phyloP scores from a whole-genome alignment of 169 alveolate genomes.

The Plasmodium vinckei region DNA sequence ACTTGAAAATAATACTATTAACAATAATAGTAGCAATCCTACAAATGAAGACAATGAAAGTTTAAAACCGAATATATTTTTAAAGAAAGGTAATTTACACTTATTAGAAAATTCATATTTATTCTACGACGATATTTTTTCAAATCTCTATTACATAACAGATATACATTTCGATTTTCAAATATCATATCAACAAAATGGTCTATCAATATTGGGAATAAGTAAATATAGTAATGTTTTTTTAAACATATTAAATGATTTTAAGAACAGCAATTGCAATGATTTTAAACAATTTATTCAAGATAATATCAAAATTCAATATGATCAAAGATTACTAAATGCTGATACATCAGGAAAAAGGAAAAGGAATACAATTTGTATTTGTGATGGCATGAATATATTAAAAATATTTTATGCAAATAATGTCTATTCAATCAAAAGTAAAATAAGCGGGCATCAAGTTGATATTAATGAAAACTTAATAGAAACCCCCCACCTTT shows the following conservation, averaged over 20 bases:
- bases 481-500: conserved; percentile 26
- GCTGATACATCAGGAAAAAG: conserved; percentile 69
- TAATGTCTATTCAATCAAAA: conserved; percentile 39
- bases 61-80: conserved; percentile 2
- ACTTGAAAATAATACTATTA: neutral
- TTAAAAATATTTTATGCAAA: conserved; percentile 43
- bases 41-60: no score
- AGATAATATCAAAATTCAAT: conserved; percentile 51
- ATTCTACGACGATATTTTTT: conserved; percentile 58
- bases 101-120: conserved; percentile 40
- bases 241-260: conserved; percentile 32
- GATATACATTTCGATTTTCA: conserved; percentile 40
- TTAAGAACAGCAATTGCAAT: conserved; percentile 15
- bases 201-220: conserved; percentile 32
- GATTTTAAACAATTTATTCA: conserved; percentile 43
- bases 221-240: conserved; percentile 37
- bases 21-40: no score
- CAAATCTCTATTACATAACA: conserved; percentile 3
- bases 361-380: conserved; percentile 52
- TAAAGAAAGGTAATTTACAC: conserved; percentile 18
- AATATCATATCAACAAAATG: conserved; percentile 41
- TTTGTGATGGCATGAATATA: conserved; percentile 34
- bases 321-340: conserved; percentile 47
- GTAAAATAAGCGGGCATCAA: conserved; percentile 57
- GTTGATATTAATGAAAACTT: conserved; percentile 61